Evolutionary conservation across 495 filamentous ascomycete species (phyloP).

Genomic region (Talaromyces stipitatus): DNA sequence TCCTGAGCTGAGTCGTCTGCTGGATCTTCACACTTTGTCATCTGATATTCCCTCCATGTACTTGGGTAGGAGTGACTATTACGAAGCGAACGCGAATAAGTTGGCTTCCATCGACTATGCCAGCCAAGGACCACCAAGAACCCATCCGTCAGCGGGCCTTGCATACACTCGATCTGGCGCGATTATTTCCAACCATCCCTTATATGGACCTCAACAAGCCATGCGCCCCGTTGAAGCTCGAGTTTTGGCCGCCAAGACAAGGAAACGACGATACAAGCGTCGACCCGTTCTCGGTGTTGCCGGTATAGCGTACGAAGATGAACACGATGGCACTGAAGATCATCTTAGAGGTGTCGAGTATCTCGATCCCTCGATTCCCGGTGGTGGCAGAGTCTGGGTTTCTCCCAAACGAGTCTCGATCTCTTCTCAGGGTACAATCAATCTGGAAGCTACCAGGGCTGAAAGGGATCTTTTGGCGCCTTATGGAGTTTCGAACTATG

Average conservation of each 20-base stretch:
- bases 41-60: conserved; percentile 27
- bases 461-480: conserved; percentile 40
- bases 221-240: conserved; percentile 60
- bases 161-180: conserved; percentile 71
- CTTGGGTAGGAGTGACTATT: conserved; percentile 22
- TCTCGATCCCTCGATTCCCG: conserved; percentile 52
- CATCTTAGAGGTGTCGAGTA: conserved; percentile 24
- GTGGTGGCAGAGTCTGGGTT: conserved; percentile 62
- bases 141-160: conserved; percentile 87
- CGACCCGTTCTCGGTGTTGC: conserved; percentile 41
- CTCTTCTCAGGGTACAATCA: conserved; percentile 52
- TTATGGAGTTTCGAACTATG: conserved; percentile 34
- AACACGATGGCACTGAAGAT: conserved; percentile 16
- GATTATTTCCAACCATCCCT: conserved; percentile 68
- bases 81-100: conserved; percentile 27
- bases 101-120: conserved; percentile 44
- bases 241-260: conserved; percentile 45
- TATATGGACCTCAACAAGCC: conserved; percentile 65
- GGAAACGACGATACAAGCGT: conserved; percentile 23
- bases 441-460: conserved; percentile 39
- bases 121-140: conserved; percentile 60
- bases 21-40: conserved; percentile 40
- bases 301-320: conserved; percentile 43
- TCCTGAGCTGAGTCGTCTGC: conserved; percentile 35
- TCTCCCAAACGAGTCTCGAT: conserved; percentile 48